phyloP scores from a whole-genome alignment of 2,329 filamentous ascomycete species.

The Cytospora chrysosperma region DNA sequence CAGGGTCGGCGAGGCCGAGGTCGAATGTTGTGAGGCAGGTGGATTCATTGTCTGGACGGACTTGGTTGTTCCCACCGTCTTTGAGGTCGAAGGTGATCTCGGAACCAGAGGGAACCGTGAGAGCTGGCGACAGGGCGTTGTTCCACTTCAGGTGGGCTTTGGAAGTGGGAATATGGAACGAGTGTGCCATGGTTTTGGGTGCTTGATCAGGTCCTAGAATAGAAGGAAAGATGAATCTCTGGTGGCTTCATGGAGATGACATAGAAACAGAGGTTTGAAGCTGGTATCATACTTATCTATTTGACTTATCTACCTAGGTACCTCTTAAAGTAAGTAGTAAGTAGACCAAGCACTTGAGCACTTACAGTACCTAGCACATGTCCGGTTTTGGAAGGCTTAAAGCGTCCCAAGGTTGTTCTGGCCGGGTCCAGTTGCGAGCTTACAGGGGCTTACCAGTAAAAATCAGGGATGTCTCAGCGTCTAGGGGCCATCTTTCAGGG shows the following conservation, averaged over 20 bases:
- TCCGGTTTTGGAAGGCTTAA: too few species aligned
- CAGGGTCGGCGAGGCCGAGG: conserved; percentile 44
- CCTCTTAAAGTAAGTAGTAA: too few species aligned
- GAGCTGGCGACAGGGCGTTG: conserved; percentile 42
- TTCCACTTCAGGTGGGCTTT: conserved; percentile 49
- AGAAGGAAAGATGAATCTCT: not conserved
- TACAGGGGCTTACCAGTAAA: too few species aligned
- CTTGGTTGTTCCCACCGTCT: conserved; percentile 51
- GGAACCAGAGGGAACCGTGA: conserved; percentile 47
- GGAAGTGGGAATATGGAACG: conserved; percentile 31
- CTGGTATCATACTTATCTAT: too few species aligned
- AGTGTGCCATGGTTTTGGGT: conserved; percentile 25
- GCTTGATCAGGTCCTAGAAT: not conserved
- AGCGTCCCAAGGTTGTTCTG: not conserved
- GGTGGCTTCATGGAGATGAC: too few species aligned
- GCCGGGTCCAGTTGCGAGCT: too few species aligned
- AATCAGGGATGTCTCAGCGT: too few species aligned
- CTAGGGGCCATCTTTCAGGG: not conserved
- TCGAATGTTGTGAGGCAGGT: conserved; percentile 43
- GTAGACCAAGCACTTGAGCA: too few species aligned
- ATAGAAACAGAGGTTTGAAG: too few species aligned
- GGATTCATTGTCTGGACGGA: conserved; percentile 42
- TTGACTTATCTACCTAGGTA: too few species aligned
- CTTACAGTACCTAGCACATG: too few species aligned
- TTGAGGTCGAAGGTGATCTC: conserved; percentile 48